Conservation (phyloP, 495 filamentous ascomycete species). For the Hyaloscypha hepaticicola region DNA sequence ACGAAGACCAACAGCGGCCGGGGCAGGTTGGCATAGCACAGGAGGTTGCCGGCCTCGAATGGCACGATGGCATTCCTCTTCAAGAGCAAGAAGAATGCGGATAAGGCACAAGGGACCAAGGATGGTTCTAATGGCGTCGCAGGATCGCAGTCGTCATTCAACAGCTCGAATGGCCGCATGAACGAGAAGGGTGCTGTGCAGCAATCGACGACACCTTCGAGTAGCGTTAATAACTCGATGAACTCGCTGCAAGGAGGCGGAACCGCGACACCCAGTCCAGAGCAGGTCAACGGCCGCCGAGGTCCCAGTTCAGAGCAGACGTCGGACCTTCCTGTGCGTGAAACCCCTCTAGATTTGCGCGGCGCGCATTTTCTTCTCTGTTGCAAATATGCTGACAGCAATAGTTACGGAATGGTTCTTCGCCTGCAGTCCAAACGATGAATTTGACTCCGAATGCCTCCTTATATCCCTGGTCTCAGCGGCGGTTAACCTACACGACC, state of each 20-base stretch:
- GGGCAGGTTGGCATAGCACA: conserved; percentile 28
- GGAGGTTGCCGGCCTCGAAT: conserved; percentile 29
- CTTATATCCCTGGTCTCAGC: conserved; percentile 95
- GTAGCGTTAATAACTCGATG: conserved; percentile 47
- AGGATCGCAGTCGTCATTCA: conserved; percentile 32
- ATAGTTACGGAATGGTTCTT: conserved; percentile 48
- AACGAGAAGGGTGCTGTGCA: conserved; percentile 34
- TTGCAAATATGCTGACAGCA: conserved; percentile 11
- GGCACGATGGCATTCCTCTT: conserved; percentile 70
- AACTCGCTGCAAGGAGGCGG: conserved; percentile 45
- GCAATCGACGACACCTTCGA: conserved; percentile 50
- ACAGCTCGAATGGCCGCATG: conserved; percentile 24
- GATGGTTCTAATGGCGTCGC: conserved; percentile 26
- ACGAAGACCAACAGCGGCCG: background rate
- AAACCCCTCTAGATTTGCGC: conserved; percentile 6
- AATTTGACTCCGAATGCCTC: conserved; percentile 49
- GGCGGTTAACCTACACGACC: conserved; percentile 79
- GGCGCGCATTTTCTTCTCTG: background rate
- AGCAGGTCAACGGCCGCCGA: conserved; percentile 38
- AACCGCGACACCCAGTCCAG: conserved; percentile 48
- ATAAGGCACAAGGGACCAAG: conserved; percentile 27
- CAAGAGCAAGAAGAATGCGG: conserved; percentile 65
- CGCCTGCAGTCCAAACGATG: conserved; percentile 26
- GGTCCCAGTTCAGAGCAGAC: conserved; percentile 26
- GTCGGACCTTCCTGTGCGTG: conserved; percentile 51